Evolutionary conservation across 305 asterid genomes (phyloP).

Genomic region (Caryopteris hybrid): DNA sequence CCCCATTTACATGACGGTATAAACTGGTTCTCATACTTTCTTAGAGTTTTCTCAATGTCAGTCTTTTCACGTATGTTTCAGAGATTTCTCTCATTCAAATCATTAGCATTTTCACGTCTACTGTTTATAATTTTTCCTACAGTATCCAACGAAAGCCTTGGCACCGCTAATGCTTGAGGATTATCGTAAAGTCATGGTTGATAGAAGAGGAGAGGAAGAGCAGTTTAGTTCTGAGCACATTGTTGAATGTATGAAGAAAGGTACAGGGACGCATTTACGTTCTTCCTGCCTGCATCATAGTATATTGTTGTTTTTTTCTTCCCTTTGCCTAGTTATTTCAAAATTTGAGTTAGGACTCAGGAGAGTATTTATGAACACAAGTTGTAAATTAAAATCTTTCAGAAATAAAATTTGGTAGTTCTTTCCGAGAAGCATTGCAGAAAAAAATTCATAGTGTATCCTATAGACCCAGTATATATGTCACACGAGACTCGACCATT

Average conservation of each 20-base stretch:
- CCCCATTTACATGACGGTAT: conserved; percentile 96
- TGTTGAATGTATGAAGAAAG: conserved; percentile 75
- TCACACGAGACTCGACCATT: background rate
- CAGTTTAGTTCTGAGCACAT: conserved; percentile 72
- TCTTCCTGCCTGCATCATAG: background rate
- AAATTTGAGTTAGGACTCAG: background rate
- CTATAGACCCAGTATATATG: background rate
- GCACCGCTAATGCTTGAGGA: conserved; percentile 89
- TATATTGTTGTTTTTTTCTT: background rate
- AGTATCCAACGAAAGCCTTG: conserved; percentile 96
- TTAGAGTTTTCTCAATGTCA: background rate
- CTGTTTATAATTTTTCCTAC: background rate
- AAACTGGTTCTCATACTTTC: background rate
- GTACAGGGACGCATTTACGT: conserved; percentile 23
- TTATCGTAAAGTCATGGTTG: conserved; percentile 78
- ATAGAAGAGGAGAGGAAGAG: conserved; percentile 75
- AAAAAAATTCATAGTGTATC: background rate
- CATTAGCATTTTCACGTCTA: background rate
- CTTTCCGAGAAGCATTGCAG: background rate
- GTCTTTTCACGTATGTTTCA: too few relatives aligned
- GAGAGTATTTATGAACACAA: background rate
- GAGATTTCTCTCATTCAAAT: background rate
- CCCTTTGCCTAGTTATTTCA: background rate
- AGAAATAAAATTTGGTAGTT: background rate
- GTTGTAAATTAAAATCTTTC: background rate